phyloP scores from a whole-genome alignment of 345 rosid species.

The Camelina neglecta region DNA sequence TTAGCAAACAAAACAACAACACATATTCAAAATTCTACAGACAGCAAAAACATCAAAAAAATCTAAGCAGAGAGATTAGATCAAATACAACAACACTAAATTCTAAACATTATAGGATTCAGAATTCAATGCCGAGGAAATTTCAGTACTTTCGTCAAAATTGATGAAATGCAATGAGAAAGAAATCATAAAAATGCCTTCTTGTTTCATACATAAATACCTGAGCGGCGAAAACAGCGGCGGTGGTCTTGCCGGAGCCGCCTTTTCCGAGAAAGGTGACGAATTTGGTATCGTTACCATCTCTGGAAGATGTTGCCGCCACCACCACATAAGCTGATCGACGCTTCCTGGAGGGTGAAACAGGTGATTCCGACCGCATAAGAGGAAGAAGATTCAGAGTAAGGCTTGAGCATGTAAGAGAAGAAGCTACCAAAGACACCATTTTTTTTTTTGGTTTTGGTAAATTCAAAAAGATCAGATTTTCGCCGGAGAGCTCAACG shows the following conservation, averaged over 20 bases:
- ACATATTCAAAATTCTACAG: not conserved
- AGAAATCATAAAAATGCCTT: not conserved
- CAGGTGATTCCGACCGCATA: slow-evolving; percentile 7
- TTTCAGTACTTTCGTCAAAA: not conserved
- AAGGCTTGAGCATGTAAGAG: slow-evolving; percentile 35
- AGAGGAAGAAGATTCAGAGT: slow-evolving; percentile 10
- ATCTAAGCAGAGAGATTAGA: slow-evolving; percentile 3
- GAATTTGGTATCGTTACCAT: slow-evolving; percentile 47
- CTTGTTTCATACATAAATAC: slow-evolving; percentile 21
- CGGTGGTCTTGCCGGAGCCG: slow-evolving; percentile 90
- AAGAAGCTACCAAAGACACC: slow-evolving; percentile 44
- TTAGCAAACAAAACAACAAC: slow-evolving; percentile 1
- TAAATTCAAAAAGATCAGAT: slow-evolving; percentile 16
- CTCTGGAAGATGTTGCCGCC: slow-evolving; percentile 43
- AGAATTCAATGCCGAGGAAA: not conserved
- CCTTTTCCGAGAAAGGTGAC: slow-evolving; percentile 89
- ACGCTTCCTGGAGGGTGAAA: slow-evolving; percentile 30
- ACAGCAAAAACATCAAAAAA: not conserved
- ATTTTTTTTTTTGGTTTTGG: slow-evolving; percentile 16
- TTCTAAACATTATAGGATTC: not conserved
- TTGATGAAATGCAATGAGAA: slow-evolving; percentile 12
- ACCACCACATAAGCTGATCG: slow-evolving; percentile 46
- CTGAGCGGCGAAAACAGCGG: slow-evolving; percentile 89
- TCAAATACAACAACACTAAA: not conserved
- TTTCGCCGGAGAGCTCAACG: slow-evolving; percentile 17